Evolutionary conservation across 2,329 filamentous ascomycete genomes (phyloP).

Genomic region (Cladosporium sp.): DNA sequence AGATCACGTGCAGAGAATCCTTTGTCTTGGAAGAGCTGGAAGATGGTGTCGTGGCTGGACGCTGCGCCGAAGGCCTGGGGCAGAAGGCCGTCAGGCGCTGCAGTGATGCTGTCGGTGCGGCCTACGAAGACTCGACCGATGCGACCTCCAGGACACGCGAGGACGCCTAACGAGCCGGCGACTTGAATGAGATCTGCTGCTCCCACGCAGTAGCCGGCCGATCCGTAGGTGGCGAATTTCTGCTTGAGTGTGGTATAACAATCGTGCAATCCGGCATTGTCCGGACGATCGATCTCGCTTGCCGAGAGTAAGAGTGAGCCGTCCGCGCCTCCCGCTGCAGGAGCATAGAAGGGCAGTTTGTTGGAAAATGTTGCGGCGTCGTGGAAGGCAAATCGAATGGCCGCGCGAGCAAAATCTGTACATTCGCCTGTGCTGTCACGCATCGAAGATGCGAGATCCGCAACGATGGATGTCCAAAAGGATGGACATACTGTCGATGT

Average conservation of each 20-base stretch:
- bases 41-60: conserved; percentile 34
- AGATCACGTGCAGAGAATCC: conserved; percentile 49
- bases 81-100: conserved; percentile 43
- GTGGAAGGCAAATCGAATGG: conserved; percentile 35
- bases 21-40: conserved; percentile 48
- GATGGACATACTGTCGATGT: conserved; percentile 22
- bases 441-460: conserved; percentile 24
- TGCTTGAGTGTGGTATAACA: conserved; percentile 39
- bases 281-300: conserved; percentile 33
- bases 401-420: conserved; percentile 30
- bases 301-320: conserved; percentile 37
- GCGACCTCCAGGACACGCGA: conserved; percentile 51
- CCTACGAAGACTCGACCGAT: conserved; percentile 49
- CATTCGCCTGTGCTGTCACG: conserved; percentile 28
- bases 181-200: conserved; percentile 55
- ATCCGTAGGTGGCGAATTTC: conserved; percentile 32
- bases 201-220: conserved; percentile 31
- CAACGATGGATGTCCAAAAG: conserved; percentile 29
- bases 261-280: conserved; percentile 44
- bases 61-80: conserved; percentile 41
- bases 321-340: conserved; percentile 36
- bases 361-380: conserved; percentile 24
- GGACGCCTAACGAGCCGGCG: conserved; percentile 43
- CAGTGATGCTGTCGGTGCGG: conserved; percentile 40
- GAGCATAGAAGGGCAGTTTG: conserved; percentile 22